phyloP scores from a whole-genome alignment of 768 basidiomycete species.

The Amanita phalloides region DNA sequence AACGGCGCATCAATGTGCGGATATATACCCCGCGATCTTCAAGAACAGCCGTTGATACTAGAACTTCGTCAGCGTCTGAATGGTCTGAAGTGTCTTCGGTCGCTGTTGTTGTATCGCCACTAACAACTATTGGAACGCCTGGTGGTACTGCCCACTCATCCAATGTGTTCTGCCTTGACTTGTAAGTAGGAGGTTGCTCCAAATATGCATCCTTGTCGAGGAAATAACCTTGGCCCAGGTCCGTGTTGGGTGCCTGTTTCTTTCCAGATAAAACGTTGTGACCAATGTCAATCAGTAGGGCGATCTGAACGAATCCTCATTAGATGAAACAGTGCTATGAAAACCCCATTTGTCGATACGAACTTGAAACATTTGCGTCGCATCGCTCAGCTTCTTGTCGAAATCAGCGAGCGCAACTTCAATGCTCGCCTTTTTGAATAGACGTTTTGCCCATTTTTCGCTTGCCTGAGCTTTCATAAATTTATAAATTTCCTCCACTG shows the following conservation, averaged over 20 bases:
- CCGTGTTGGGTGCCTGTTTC: conserved; percentile 9
- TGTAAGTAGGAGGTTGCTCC: background rate
- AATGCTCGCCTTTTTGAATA: conserved; percentile 28
- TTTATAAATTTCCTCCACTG: conserved; percentile 23
- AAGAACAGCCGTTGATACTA: conserved; percentile 12
- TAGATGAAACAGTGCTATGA: background rate
- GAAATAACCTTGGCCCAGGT: background rate
- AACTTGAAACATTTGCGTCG: conserved; percentile 38
- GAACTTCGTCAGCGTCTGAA: conserved; percentile 7
- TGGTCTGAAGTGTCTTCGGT: background rate
- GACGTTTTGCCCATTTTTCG: conserved; percentile 28
- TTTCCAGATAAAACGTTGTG: conserved; percentile 24
- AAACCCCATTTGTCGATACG: background rate
- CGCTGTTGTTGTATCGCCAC: background rate
- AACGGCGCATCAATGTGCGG: background rate
- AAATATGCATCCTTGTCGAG: background rate
- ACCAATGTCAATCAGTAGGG: conserved; percentile 31
- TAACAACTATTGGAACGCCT: background rate
- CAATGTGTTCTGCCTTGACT: background rate
- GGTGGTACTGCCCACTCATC: background rate
- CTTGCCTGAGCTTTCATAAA: conserved; percentile 29
- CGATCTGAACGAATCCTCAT: conserved; percentile 19
- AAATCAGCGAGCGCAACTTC: conserved; percentile 26
- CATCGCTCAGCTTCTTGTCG: conserved; percentile 27
- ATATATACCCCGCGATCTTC: conserved; percentile 23